phyloP scores from a whole-genome alignment of 345 rosid genomes.

The Jatropha curcas region DNA sequence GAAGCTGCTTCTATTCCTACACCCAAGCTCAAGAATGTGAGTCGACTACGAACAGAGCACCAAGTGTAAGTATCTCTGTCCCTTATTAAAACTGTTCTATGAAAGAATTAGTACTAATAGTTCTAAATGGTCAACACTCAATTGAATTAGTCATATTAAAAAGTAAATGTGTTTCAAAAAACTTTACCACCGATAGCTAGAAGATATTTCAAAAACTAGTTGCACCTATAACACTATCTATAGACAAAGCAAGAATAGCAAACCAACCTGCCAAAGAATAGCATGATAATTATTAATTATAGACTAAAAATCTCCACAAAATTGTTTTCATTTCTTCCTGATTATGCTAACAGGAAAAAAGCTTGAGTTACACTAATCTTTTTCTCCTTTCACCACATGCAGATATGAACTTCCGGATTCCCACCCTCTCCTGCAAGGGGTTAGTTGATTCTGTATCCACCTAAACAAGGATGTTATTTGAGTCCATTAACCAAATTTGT shows the following conservation, averaged over 20 bases:
- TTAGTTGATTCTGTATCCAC: slow-evolving; percentile 25
- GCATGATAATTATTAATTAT: no score
- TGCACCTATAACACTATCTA: no score
- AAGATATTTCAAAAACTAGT: background rate
- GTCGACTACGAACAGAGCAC: slow-evolving; percentile 59
- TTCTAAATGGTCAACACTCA: background rate
- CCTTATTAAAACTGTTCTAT: background rate
- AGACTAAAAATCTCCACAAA: slow-evolving; percentile 3
- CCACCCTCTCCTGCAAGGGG: slow-evolving; percentile 35
- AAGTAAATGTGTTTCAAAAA: no score
- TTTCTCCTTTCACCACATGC: slow-evolving; percentile 14
- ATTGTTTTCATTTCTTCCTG: background rate
- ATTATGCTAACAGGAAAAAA: background rate
- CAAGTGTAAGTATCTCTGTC: slow-evolving; percentile 53
- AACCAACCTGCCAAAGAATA: background rate
- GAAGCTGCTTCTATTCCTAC: slow-evolving; percentile 49
- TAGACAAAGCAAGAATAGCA: background rate
- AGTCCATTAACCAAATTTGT: background rate
- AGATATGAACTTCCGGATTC: slow-evolving; percentile 36
- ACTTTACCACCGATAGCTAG: no score
- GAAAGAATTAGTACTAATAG: background rate
- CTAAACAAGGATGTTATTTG: slow-evolving; percentile 3
- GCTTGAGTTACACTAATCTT: background rate
- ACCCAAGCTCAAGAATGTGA: slow-evolving; percentile 36
- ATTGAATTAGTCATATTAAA: background rate